Conservation (phyloP, 495 filamentous ascomycete genomes). For the Aspergillus mulundensis region DNA sequence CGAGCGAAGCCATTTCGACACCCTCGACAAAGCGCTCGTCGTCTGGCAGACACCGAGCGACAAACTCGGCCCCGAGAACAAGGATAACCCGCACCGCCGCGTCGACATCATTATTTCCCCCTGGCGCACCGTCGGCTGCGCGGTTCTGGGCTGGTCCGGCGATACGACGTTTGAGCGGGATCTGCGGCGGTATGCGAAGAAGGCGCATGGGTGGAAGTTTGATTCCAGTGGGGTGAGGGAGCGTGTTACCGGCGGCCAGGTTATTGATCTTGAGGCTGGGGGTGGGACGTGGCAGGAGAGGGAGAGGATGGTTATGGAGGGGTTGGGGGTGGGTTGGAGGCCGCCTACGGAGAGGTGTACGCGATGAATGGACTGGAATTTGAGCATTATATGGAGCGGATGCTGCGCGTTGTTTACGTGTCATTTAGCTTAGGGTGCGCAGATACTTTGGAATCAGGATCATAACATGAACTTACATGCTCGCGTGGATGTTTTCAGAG, state of each 20-base stretch:
- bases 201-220: constrained; percentile 72
- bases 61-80: background rate
- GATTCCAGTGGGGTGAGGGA: constrained; percentile 83
- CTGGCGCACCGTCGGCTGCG: constrained; percentile 84
- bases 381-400: too few relatives aligned
- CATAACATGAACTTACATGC: too few relatives aligned
- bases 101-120: constrained; percentile 94
- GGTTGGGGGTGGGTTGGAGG: constrained; percentile 69
- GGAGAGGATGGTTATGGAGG: constrained; percentile 77
- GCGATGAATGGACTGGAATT: too few relatives aligned
- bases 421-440: too few relatives aligned
- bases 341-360: constrained; percentile 75
- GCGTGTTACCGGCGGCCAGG: constrained; percentile 56
- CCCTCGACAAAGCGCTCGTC: constrained; percentile 83
- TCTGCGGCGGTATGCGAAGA: constrained; percentile 73
- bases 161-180: constrained; percentile 90
- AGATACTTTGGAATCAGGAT: too few relatives aligned
- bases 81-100: constrained; percentile 64
- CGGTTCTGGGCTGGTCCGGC: constrained; percentile 82
- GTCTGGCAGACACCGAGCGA: constrained; percentile 65
- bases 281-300: constrained; percentile 60
- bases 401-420: too few relatives aligned
- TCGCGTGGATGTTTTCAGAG: too few relatives aligned
- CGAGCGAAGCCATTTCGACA: constrained; percentile 58
- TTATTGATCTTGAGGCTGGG: constrained; percentile 58